Base-by-base conservation (phyloP, 192 early-diverging fungal species). In the Entomortierella parvispora region DNA sequence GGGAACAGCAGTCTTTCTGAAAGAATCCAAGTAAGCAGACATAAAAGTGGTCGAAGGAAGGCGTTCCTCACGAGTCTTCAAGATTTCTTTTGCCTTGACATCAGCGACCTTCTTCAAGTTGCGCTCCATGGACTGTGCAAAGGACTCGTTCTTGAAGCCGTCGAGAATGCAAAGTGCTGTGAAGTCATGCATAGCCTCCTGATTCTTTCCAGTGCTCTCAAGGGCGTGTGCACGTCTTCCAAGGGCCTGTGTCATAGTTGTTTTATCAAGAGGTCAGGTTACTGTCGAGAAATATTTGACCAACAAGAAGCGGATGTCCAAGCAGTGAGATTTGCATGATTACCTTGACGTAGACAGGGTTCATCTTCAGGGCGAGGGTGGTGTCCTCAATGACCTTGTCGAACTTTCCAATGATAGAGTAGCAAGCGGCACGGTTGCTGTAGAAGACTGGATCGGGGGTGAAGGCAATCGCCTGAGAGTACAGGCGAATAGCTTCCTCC, bases 381-480 rank as follows among this genome's bases (percentile, higher is more conserved):
- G 94, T 95, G 79, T 99, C 97, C 31, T 88, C 85, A 59, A 99
- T 91, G 23, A 93, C 94, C 33, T 87, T 82, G 3, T 88, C 87
- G 69, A 91, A 84, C 58, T 94, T 65, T 56, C 90, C 87, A 29
- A 90, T 63, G 54, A 94, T 91, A 1, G 90, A 88, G 67, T 93
- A 93, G 80, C 96, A 97, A 10, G 97, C 98, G 18, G 96, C 97
- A 33, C 98, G 92, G 86, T 99, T 99, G 64, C 92, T 92, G 83
- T 88, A 99, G 69, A 91, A 98, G 44, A 99, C 91, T 6, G 96
- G 88, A 77, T 93, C 88, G 37, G 91, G 82, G 40, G 84, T 84
- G 63, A 96, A 91, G 22, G 83, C 86, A 70, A 99, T 91, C 1
- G 98, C 98, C 77, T 93, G 86, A 17, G 94, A 88, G 85, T 99